Conservation (phyloP, 1,284 basidiomycete genomes). For the Sanghuangporus sanghuang region DNA sequence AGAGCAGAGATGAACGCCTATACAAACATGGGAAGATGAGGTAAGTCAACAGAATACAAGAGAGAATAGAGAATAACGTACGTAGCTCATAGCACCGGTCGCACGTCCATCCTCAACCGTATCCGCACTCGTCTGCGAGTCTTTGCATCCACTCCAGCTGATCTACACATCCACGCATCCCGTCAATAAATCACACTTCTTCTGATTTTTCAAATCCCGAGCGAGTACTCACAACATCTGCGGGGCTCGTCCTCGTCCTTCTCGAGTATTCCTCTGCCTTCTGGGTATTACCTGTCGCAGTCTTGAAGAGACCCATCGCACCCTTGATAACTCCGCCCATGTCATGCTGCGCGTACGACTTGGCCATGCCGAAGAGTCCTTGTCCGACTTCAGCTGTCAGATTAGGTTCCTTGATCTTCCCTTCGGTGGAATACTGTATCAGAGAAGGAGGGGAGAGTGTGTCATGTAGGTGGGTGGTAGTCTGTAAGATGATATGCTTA, state of each 20-base stretch:
- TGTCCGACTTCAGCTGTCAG: conserved; percentile 73
- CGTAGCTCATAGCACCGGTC: conserved; percentile 85
- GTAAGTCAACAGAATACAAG: neutral
- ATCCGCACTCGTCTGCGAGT: conserved; percentile 91
- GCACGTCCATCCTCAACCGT: conserved; percentile 76
- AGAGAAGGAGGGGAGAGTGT: neutral
- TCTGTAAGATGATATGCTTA: conserved; percentile 27
- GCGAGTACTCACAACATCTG: conserved; percentile 48
- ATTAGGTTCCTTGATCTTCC: conserved; percentile 91
- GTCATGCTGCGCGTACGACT: conserved; percentile 73
- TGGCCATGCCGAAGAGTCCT: conserved; percentile 63
- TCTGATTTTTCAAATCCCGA: neutral
- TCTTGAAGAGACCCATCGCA: conserved; percentile 46
- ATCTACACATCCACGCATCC: conserved; percentile 34
- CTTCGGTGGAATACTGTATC: conserved; percentile 81
- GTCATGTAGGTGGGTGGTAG: neutral
- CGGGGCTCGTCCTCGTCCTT: conserved; percentile 73
- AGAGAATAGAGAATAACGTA: conserved; percentile 29
- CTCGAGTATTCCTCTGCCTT: conserved; percentile 61
- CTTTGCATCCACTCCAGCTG: conserved; percentile 88
- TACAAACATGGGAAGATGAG: conserved; percentile 21
- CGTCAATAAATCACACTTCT: neutral
- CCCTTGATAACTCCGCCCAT: conserved; percentile 65
- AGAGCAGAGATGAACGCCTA: conserved; percentile 74
- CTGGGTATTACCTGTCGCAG: conserved; percentile 39